Evolutionary conservation across 495 filamentous ascomycete species (phyloP), one percentile per base, ranked within the genome.

Genomic region (Penicillium herquei): DNA sequence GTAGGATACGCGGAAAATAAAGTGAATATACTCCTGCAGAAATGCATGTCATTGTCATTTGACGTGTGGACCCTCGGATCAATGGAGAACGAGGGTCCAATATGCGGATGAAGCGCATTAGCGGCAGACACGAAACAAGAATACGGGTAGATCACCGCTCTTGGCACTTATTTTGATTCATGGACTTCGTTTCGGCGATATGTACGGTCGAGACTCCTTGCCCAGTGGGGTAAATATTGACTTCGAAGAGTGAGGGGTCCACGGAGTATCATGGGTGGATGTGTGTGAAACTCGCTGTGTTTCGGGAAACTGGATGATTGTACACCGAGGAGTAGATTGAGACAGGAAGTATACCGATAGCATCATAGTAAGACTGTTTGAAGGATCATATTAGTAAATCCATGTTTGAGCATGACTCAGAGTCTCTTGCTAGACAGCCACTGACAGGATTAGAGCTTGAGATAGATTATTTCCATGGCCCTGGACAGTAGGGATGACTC

Each of bases 291-390:
- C 43, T 32, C 31, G 8, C n/a, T 32, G 26, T 33, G 21, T 46
- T 46, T 32, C 43, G 43, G 18, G 26, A 21, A 26, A 37, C 34
- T 63, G 51, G 49, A 50, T 42, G 26, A 42, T 21, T 37, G 21
- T 26, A 26, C 21, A 26, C 41, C 41, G 41, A 26, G 41, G 21
- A 26, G 1, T 26, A 26, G 21, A 26, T 26, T 26, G 21, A 26
- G 21, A 26, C 21, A 26, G 21, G 21, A n/a, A n/a, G n/a, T n/a
- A n/a, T n/a, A n/a, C n/a, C n/a, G n/a, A n/a, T n/a, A n/a, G n/a
- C n/a, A n/a, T n/a, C n/a, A n/a, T n/a, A n/a, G n/a, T n/a, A n/a
- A n/a, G n/a, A n/a, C n/a, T n/a, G n/a, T n/a, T n/a, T n/a, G n/a
- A n/a, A n/a, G n/a, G 21, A 26, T 26, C 21, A 26, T 26, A 26